Evolutionary conservation across 202 grass and related monocot species (phyloP).

Genomic region (Schoenoplectus triqueter): DNA sequence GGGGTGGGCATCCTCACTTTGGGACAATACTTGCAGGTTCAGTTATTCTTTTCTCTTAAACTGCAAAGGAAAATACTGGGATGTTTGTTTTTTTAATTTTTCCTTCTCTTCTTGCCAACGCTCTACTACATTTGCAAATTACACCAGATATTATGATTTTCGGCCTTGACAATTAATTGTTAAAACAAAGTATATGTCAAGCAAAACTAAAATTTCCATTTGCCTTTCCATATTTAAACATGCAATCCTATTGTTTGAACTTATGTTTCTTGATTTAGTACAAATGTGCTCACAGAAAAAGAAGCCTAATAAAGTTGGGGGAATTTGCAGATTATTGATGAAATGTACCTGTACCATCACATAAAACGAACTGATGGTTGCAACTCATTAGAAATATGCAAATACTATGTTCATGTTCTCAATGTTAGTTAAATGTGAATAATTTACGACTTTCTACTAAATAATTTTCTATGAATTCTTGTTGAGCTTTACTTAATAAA

Average conservation of each 20-base stretch:
- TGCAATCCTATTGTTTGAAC: not conserved
- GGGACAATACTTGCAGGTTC: slow-evolving; percentile 94
- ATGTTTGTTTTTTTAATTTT: not conserved
- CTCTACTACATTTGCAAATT: not conserved
- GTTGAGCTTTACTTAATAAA: slow-evolving; percentile 6
- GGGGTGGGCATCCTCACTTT: slow-evolving; percentile 87
- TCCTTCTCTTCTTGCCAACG: slow-evolving; percentile 2
- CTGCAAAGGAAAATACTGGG: not conserved
- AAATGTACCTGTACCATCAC: not conserved
- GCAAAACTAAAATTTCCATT: not conserved
- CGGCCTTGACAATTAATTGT: not conserved
- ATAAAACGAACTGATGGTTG: not conserved
- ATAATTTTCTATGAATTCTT: slow-evolving; percentile 1
- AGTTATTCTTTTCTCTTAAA: slow-evolving; percentile 27
- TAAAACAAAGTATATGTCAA: not conserved
- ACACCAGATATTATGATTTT: not conserved
- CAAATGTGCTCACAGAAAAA: not conserved
- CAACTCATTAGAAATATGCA: no score
- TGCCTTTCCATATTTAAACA: not conserved
- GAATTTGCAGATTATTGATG: not conserved
- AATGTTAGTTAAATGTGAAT: not conserved
- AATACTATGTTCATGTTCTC: no score
- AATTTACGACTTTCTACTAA: not conserved
- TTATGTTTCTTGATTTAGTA: slow-evolving; percentile 21
- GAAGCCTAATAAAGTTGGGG: not conserved